phyloP scores from a whole-genome alignment of 208 protist genomes.

The Leishmania braziliensis region DNA sequence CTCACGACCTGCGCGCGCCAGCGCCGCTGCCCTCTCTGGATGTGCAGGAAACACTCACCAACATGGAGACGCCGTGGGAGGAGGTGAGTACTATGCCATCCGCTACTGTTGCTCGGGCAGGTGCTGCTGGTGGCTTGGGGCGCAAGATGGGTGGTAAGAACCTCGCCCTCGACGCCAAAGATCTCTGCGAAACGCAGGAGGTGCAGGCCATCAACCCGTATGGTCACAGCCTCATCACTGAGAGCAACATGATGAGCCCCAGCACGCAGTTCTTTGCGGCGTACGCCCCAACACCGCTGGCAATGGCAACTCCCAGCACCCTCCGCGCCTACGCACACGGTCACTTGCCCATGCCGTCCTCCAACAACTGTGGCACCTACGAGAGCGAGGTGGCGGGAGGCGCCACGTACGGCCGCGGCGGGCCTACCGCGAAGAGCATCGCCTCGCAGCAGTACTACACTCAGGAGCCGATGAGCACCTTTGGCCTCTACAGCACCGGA shows the following conservation, averaged over 20 bases:
- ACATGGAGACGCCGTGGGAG: constrained; percentile 75
- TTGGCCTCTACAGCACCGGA: constrained; percentile 43
- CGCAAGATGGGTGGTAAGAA: constrained; percentile 33
- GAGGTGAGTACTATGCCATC: constrained; percentile 25
- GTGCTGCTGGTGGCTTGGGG: constrained; percentile 2
- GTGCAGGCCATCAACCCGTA: constrained; percentile 82
- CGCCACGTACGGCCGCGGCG: constrained; percentile 17
- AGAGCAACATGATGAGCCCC: constrained; percentile 71
- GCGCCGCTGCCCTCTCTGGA: constrained; percentile 71
- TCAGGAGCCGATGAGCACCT: constrained; percentile 81
- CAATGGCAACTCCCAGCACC: constrained; percentile 77
- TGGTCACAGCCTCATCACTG: constrained; percentile 54
- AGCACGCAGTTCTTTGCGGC: constrained; percentile 88
- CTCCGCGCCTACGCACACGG: constrained; percentile 79
- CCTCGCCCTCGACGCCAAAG: constrained; percentile 74
- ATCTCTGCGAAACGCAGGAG: constrained; percentile 71
- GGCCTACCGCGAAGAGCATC: constrained; percentile 40
- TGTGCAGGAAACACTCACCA: constrained; percentile 57
- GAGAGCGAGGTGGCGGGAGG: constrained; percentile 18
- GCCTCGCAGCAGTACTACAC: constrained; percentile 89
- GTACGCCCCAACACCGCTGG: constrained; percentile 81
- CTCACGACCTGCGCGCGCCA: constrained; percentile 67
- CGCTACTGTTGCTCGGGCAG: constrained; percentile 1
- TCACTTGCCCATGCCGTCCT: constrained; percentile 48
- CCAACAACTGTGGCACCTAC: constrained; percentile 18